These are phyloP conservation scores for Cladobotryum mycophilum DNA, from an alignment of 2,329 filamentous ascomycete genomes.

Conservation along the genomic window DNA sequence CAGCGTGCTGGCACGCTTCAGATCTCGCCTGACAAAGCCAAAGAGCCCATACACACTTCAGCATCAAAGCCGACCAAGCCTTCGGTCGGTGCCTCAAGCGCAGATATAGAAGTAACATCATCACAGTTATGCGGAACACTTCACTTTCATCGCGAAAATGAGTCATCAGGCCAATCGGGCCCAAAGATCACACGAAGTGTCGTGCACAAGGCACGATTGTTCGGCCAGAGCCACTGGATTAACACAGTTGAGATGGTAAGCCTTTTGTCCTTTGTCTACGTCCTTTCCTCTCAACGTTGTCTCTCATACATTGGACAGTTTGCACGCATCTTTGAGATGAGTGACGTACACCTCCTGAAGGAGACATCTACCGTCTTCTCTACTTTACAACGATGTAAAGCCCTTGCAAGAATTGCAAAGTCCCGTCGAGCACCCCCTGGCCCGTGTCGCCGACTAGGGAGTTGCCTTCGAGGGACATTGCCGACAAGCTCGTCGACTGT, in stretches of 20 bases:
- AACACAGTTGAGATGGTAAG: constrained; percentile 41
- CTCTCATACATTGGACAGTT: constrained; percentile 26
- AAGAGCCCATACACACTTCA: too few relatives aligned
- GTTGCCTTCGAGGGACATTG: constrained; percentile 40
- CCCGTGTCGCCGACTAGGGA: constrained; percentile 34
- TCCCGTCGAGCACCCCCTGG: constrained; percentile 41
- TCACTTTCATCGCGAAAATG: constrained; percentile 34
- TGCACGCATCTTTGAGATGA: constrained; percentile 35
- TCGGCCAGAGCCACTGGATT: constrained; percentile 54
- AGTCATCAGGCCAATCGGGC: constrained; percentile 22
- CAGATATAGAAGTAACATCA: constrained; percentile 31
- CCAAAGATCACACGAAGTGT: constrained; percentile 34
- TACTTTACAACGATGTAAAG: constrained; percentile 45
- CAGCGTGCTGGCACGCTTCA: too few relatives aligned
- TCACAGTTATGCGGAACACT: constrained; percentile 35
- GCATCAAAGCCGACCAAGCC: background rate
- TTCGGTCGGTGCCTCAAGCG: constrained; percentile 13
- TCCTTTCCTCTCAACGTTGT: background rate
- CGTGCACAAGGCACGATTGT: constrained; percentile 49
- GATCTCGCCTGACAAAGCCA: too few relatives aligned
- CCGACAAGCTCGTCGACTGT: constrained; percentile 41
- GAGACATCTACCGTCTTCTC: constrained; percentile 29
- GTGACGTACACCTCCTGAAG: constrained; percentile 36
- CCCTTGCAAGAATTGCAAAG: constrained; percentile 47
- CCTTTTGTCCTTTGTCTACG: background rate